phyloP scores from a whole-genome alignment of 2,329 filamentous ascomycete species.

The Thelonectria rubi region DNA sequence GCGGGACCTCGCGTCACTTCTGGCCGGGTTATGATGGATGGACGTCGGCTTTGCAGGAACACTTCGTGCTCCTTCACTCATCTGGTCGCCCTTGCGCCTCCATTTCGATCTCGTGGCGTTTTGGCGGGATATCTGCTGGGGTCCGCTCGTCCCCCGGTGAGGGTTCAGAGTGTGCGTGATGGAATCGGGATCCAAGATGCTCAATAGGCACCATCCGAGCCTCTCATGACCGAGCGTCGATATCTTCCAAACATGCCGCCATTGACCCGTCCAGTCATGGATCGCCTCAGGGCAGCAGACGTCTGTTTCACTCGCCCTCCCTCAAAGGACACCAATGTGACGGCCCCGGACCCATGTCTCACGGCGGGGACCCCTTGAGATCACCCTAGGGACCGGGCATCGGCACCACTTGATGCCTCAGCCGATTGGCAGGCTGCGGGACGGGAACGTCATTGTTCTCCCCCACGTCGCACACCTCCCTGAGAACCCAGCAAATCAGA shows the following conservation, averaged over 20 bases:
- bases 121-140: conserved; percentile 11
- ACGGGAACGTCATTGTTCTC: conserved; percentile 40
- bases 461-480: conserved; percentile 34
- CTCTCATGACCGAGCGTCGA: conserved; percentile 1
- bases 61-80: not conserved
- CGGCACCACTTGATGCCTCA: conserved; percentile 32
- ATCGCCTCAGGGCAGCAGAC: conserved; percentile 1
- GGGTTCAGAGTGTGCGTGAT: not conserved
- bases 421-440: conserved; percentile 36
- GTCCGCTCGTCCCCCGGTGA: not conserved
- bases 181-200: not conserved
- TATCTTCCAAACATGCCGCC: not conserved
- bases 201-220: conserved; percentile 10
- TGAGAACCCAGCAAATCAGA: conserved; percentile 36
- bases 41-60: not conserved
- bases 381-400: conserved; percentile 37
- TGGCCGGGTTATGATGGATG: conserved; percentile 6
- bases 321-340: conserved; percentile 27
- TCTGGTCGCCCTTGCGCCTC: conserved; percentile 1
- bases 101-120: conserved; percentile 1
- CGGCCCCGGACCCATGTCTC: conserved; percentile 40
- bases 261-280: not conserved
- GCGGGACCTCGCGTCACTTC: conserved; percentile 24
- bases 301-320: conserved; percentile 16
- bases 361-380: conserved; percentile 38